These are phyloP conservation scores for Shiraia sp. DNA, from an alignment of 2,329 filamentous ascomycete genomes.

Conservation along the genomic window DNA sequence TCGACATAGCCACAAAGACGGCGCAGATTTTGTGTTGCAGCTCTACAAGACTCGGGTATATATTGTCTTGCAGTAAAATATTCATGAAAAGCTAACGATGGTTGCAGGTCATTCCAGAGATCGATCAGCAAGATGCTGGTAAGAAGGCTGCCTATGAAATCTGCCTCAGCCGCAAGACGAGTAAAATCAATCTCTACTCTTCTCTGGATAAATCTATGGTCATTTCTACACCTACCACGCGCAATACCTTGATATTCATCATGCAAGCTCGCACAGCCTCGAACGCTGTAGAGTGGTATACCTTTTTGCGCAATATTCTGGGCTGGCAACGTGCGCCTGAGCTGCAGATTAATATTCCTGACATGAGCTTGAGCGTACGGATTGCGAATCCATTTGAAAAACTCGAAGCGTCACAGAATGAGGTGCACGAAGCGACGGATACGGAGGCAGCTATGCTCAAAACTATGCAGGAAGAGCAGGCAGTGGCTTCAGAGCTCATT, in stretches of 20 bases:
- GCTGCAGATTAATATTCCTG: slow-evolving; percentile 65
- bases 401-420: slow-evolving; percentile 50
- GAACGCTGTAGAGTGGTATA: slow-evolving; percentile 70
- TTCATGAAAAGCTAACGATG: slow-evolving; percentile 7
- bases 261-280: slow-evolving; percentile 64
- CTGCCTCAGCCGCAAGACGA: slow-evolving; percentile 56
- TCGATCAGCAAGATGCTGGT: slow-evolving; percentile 56
- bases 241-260: slow-evolving; percentile 62
- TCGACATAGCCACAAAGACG: slow-evolving; percentile 59
- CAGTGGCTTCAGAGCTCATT: slow-evolving; percentile 61
- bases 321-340: slow-evolving; percentile 61
- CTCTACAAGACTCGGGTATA: slow-evolving; percentile 62
- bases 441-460: slow-evolving; percentile 51
- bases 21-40: slow-evolving; percentile 60
- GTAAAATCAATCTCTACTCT: slow-evolving; percentile 66
- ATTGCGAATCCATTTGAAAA: slow-evolving; percentile 64
- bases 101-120: slow-evolving; percentile 60
- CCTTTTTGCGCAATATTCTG: slow-evolving; percentile 63
- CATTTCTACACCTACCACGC: slow-evolving; percentile 60
- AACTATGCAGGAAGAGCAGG: slow-evolving; percentile 56
- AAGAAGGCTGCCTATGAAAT: slow-evolving; percentile 62
- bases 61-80: background rate
- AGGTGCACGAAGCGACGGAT: slow-evolving; percentile 49
- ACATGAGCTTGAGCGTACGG: slow-evolving; percentile 62
- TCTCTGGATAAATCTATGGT: slow-evolving; percentile 69